These are phyloP conservation scores for Fusarium keratoplasticum DNA, from an alignment of 2,329 filamentous ascomycete species.

Conservation along the genomic window DNA sequence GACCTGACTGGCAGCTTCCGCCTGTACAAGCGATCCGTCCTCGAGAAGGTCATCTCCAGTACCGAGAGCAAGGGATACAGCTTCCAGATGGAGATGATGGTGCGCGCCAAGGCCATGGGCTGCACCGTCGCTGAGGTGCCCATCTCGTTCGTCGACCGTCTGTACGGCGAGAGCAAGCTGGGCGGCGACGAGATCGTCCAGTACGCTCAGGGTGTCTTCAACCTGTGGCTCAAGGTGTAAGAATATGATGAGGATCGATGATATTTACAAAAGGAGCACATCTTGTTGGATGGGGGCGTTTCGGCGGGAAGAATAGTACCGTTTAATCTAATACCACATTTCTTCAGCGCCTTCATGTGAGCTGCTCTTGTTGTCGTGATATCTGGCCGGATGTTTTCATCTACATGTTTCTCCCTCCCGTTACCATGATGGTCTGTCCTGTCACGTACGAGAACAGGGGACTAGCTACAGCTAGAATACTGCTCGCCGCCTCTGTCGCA, in stretches of 20 bases:
- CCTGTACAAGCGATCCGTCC: slow-evolving; percentile 89
- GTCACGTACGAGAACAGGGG: slow-evolving; percentile 87
- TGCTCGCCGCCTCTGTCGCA: slow-evolving; percentile 82
- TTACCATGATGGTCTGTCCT: slow-evolving; percentile 89
- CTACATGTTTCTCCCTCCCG: slow-evolving; percentile 76
- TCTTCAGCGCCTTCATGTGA: slow-evolving; percentile 30
- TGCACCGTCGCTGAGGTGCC: slow-evolving; percentile 95
- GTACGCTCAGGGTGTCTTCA: slow-evolving; percentile 88
- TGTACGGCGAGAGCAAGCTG: slow-evolving; percentile 96
- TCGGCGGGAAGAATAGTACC: slow-evolving; percentile 45
- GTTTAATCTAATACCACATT: slow-evolving; percentile 49
- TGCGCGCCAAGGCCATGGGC: slow-evolving; percentile 95
- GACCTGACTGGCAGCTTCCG: slow-evolving; percentile 96
- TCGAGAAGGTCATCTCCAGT: slow-evolving; percentile 89
- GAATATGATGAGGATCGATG: slow-evolving; percentile 13
- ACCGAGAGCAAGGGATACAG: slow-evolving; percentile 98
- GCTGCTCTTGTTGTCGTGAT: not conserved
- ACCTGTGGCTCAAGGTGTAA: slow-evolving; percentile 81
- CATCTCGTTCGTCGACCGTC: slow-evolving; percentile 93
- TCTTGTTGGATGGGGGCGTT: slow-evolving; percentile 46
- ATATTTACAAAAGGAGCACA: slow-evolving; percentile 39
- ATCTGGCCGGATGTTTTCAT: not conserved
- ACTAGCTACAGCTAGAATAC: slow-evolving; percentile 82
- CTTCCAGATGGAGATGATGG: slow-evolving; percentile 99
- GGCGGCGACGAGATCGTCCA: slow-evolving; percentile 96